Conservation (phyloP, 2,329 filamentous ascomycete species). For the Fusarium siculi region DNA sequence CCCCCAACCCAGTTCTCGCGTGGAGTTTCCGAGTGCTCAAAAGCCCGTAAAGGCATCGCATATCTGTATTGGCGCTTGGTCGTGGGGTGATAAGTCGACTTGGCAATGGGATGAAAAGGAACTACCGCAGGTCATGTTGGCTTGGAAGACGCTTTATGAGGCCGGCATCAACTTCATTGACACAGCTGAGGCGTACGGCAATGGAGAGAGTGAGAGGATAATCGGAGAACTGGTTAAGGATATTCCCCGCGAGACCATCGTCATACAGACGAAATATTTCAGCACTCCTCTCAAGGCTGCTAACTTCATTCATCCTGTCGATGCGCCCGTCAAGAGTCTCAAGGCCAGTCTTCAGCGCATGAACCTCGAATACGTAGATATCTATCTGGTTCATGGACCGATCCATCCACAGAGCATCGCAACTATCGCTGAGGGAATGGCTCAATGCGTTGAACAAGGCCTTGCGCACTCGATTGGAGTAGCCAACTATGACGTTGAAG, state of each 20-base stretch:
- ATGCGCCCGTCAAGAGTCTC: constrained; percentile 10
- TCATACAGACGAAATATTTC: constrained; percentile 19
- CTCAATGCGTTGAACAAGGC: constrained; percentile 15
- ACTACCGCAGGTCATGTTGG: not conserved
- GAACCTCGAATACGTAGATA: constrained; percentile 13
- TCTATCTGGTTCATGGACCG: constrained; percentile 15
- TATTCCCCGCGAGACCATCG: not conserved
- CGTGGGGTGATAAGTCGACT: constrained; percentile 12
- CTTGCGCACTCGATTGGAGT: constrained; percentile 4
- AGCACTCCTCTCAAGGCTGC: not conserved
- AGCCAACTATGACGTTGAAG: constrained; percentile 1
- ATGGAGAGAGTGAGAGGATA: constrained; percentile 13
- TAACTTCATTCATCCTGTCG: not conserved
- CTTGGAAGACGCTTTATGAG: constrained; percentile 13
- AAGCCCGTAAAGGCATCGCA: not conserved
- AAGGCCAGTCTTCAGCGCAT: constrained; percentile 3
- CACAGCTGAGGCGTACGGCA: not conserved
- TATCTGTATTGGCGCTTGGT: not conserved
- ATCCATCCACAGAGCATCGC: constrained; percentile 4
- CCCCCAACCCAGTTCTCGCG: not conserved
- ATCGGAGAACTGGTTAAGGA: not conserved
- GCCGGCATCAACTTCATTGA: constrained; percentile 21
- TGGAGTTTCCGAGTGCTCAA: not conserved
- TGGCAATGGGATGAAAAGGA: constrained; percentile 10
- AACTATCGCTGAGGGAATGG: constrained; percentile 11